Percentiles rank a stretch among this genome's conserved stretches.
Conservation (phyloP, 306 rosid species). For the Cicer chorassanicum region DNA sequence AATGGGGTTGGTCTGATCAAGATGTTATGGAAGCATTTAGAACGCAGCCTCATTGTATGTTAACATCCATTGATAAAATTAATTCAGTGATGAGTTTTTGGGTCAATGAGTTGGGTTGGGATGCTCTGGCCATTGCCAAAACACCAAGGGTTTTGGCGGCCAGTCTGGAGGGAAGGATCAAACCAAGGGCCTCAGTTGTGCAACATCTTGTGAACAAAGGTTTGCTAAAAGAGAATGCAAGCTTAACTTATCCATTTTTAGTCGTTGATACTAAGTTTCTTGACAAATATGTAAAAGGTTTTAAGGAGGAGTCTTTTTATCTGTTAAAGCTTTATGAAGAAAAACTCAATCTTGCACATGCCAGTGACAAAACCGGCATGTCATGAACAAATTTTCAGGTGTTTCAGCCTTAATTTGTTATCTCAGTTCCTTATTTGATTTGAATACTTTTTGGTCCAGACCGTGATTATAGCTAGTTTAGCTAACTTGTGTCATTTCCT, state of each 20-base stretch:
- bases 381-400: neutral
- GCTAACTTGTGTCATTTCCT: neutral
- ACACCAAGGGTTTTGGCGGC: neutral
- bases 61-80: constrained; percentile 48
- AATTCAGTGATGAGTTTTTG: constrained; percentile 47
- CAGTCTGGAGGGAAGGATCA: constrained; percentile 51
- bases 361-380: neutral
- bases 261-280: constrained; percentile 20
- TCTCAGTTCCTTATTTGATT: neutral
- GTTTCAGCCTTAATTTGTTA: neutral
- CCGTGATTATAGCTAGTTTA: too few species aligned
- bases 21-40: constrained; percentile 43
- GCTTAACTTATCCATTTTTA: neutral
- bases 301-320: neutral
- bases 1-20: constrained; percentile 65
- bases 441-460: neutral
- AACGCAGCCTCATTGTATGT: constrained; percentile 48
- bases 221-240: constrained; percentile 26
- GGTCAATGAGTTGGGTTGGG: constrained; percentile 46
- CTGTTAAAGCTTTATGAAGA: neutral
- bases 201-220: constrained; percentile 46
- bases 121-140: constrained; percentile 27
- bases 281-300: constrained; percentile 29
- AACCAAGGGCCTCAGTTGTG: constrained; percentile 51
- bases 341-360: neutral